Evolutionary conservation across 768 basidiomycete genomes (phyloP).

Genomic region (Boletus vermiculosoides): DNA sequence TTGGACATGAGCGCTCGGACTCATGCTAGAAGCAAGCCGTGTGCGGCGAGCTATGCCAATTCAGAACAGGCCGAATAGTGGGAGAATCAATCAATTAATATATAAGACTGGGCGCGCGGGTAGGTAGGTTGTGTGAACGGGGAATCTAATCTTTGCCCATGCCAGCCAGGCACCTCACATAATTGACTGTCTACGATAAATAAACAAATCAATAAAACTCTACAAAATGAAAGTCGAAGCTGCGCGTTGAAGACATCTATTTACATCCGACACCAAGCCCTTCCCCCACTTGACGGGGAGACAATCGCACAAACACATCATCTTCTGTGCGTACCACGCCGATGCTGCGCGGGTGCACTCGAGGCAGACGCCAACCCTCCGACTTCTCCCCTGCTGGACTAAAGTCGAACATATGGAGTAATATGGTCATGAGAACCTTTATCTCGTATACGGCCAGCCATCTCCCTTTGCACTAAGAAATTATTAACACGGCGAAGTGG

Average conservation of each 20-base stretch:
- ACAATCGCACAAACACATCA: conserved; percentile 11
- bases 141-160: too few species aligned
- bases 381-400: neutral
- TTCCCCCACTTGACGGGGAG: neutral
- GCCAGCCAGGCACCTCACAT: too few species aligned
- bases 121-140: too few species aligned
- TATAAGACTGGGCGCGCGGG: too few species aligned
- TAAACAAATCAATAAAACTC: too few species aligned
- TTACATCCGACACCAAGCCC: neutral
- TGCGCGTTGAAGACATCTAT: too few species aligned
- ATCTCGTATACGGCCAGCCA: conserved; percentile 27
- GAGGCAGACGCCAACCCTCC: conserved; percentile 8
- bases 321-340: conserved; percentile 20
- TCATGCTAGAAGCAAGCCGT: too few species aligned
- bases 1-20: too few species aligned
- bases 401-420: conserved; percentile 18
- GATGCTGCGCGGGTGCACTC: conserved; percentile 12
- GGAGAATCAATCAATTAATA: too few species aligned
- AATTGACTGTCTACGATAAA: too few species aligned
- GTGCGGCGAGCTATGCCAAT: too few species aligned
- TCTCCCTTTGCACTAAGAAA: conserved; percentile 22
- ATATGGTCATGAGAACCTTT: conserved; percentile 16
- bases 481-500: neutral
- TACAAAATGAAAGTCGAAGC: neutral
- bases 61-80: too few species aligned